phyloP scores from a whole-genome alignment of 116 monocot genomes.

The Phalaenopsis hybrid region DNA sequence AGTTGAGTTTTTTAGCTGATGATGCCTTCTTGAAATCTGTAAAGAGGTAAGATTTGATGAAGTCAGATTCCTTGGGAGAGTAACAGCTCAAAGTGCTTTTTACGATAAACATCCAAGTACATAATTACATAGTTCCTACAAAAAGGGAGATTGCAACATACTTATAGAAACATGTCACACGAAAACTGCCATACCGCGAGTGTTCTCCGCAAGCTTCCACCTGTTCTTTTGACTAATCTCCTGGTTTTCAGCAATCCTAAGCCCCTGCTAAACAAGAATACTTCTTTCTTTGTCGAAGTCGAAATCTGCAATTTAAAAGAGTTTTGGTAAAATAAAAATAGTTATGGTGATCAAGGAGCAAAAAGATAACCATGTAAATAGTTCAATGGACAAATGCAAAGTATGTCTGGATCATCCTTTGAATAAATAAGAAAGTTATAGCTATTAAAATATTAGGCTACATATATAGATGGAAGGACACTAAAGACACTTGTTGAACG shows the following conservation, averaged over 20 bases:
- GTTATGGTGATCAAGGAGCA: neutral
- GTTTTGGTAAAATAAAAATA: neutral
- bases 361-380: neutral
- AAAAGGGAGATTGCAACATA: neutral
- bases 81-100: neutral
- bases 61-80: neutral
- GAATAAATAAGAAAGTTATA: neutral
- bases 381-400: neutral
- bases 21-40: conserved; percentile 98
- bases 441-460: neutral
- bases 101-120: neutral
- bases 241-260: conserved; percentile 98
- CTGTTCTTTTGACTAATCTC: conserved; percentile 96
- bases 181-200: conserved; percentile 49
- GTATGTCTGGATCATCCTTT: neutral
- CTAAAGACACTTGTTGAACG: neutral
- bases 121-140: neutral
- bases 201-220: conserved; percentile 86
- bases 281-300: conserved; percentile 95
- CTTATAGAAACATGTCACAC: neutral
- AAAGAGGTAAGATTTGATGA: conserved; percentile 8
- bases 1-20: conserved; percentile 76
- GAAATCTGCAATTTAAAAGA: conserved; percentile 49
- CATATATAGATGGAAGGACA: neutral
- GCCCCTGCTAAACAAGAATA: conserved; percentile 84